These are phyloP conservation scores for Teratosphaeria pseudoeucalypti DNA, from an alignment of 2,329 filamentous ascomycete genomes.

Conservation along the genomic window DNA sequence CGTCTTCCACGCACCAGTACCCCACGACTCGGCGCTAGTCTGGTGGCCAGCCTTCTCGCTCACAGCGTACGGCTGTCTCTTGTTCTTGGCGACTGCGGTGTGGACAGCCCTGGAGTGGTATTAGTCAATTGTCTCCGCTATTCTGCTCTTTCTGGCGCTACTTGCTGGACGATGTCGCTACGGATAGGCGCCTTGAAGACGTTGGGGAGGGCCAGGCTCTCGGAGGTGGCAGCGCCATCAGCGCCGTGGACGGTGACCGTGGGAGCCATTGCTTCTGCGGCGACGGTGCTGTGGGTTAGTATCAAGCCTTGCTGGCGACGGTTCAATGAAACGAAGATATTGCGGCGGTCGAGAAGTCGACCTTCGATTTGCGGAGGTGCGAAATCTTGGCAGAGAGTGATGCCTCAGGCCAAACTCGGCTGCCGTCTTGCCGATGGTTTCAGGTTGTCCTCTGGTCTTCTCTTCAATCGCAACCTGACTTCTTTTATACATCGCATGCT, in stretches of 20 bases:
- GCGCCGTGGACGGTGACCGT: constrained; percentile 95
- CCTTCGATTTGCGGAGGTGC: background rate
- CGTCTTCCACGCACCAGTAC: constrained; percentile 59
- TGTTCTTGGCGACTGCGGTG: constrained; percentile 99
- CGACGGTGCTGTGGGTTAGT: background rate
- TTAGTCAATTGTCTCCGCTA: constrained; percentile 13
- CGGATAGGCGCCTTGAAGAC: constrained; percentile 98
- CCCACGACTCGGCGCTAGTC: constrained; percentile 99
- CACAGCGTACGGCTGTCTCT: constrained; percentile 98
- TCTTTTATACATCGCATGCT: background rate
- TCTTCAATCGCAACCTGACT: background rate
- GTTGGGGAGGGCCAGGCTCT: constrained; percentile 84
- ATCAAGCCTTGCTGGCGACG: background rate
- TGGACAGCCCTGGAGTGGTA: constrained; percentile 55
- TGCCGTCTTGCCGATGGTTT: background rate
- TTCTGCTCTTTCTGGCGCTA: background rate
- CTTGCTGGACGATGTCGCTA: constrained; percentile 96
- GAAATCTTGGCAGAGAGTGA: background rate
- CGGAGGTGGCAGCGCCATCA: constrained; percentile 84
- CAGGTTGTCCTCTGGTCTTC: background rate
- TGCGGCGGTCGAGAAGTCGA: background rate
- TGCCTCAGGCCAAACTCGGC: background rate
- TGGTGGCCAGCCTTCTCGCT: constrained; percentile 99
- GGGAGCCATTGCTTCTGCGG: constrained; percentile 36
- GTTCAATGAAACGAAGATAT: background rate